phyloP scores from a whole-genome alignment of 108 stramenopile species.

The Cyclostephanos tholiformis region DNA sequence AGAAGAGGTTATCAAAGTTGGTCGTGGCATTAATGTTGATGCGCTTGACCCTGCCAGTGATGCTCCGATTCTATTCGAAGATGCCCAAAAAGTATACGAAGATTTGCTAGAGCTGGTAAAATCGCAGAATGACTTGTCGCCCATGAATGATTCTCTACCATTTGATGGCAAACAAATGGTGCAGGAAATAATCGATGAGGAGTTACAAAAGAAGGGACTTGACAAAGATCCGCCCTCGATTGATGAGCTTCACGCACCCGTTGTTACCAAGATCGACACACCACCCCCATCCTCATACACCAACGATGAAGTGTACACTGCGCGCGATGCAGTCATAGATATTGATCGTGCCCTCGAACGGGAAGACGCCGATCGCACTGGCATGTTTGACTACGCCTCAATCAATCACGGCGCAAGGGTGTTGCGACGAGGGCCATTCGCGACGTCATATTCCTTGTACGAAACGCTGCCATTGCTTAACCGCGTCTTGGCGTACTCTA shows the following conservation, averaged over 20 bases:
- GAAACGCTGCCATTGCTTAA: constrained; percentile 70
- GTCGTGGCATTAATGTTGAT: constrained; percentile 25
- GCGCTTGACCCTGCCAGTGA: constrained; percentile 38
- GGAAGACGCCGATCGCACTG: constrained; percentile 72
- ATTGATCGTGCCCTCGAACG: constrained; percentile 60
- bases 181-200: constrained; percentile 37
- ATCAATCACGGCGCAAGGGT: constrained; percentile 63
- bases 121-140: constrained; percentile 19
- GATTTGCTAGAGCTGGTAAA: constrained; percentile 31
- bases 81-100: constrained; percentile 31
- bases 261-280: constrained; percentile 9
- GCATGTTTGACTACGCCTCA: constrained; percentile 68
- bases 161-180: constrained; percentile 27
- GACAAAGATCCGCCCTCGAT: constrained; percentile 10
- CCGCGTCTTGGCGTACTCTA: constrained; percentile 56
- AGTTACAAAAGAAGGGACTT: constrained; percentile 39
- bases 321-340: constrained; percentile 28
- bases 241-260: constrained; percentile 12
- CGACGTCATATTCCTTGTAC: constrained; percentile 69
- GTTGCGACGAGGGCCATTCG: constrained; percentile 56
- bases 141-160: constrained; percentile 18
- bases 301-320: constrained; percentile 21
- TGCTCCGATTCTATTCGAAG: constrained; percentile 34
- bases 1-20: constrained; percentile 25
- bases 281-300: constrained; percentile 2